Base-by-base conservation (phyloP, 2,329 filamentous ascomycete species). In the Cadophora malorum region DNA sequence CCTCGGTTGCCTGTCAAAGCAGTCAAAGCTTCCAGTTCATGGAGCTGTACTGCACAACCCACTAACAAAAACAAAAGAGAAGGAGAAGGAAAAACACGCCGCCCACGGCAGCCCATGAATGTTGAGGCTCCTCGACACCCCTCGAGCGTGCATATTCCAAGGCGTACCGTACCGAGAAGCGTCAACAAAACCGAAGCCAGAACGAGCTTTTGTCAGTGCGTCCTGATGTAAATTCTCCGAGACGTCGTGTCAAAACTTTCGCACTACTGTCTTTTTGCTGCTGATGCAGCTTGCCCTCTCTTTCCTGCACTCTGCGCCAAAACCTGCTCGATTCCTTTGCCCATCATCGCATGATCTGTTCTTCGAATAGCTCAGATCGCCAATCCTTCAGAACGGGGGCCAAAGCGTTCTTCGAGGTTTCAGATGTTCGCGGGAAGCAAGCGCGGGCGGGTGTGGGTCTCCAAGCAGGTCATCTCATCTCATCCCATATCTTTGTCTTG, bases 331-430 rank as follows among this genome's bases (percentile, higher is more conserved):
- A 45, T 62, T 62, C n/a, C 19, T 49, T 49, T 49, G n/a, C 19
- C 28, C 45, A 49, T 21, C 45, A 49, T 49, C 45, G 45, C 45
- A 49, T 49, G 45, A 49, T 49, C n/a, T 49, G 45, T 49, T 49
- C 45, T 49, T 49, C 6, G n/a, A 49, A 49, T 49, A 49, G 45
- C 53, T 21, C 52, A 47, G 23, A 63, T 52, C 62, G 35, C 62
- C 50, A 56, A 41, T 28, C 25, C 21, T 65, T 38, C 23, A 31
- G 12, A 19, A 28, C 35, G 31, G 47, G 38, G 61, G 59, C 62
- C 69, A 69, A 69, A 69, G 67, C 69, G 69, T 56, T 53, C 41
- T 9, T 35, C 55, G 33, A 41, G 63, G 67, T 71, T 69, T 68
- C 55, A 58, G 55, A 38, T 58, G 31, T 63, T 28, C 35, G 65